Evolutionary conservation across 371 early-diverging fungal species (phyloP), one percentile per base, ranked within the genome.

Genomic region (Batkoa obscura): DNA sequence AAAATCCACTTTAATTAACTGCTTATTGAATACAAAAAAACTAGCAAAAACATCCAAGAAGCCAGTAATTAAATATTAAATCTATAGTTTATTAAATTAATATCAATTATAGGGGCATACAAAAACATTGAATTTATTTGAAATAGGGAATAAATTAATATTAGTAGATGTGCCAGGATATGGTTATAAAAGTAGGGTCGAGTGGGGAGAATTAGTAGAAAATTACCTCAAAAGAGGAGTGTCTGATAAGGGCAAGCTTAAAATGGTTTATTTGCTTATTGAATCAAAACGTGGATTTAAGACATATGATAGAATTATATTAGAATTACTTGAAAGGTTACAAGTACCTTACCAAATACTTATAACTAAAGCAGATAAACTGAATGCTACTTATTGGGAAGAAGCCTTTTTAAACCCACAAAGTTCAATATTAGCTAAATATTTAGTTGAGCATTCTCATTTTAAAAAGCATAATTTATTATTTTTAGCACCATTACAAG

Each of bases 131-230:
- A 84, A 84, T 57, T 81, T 84, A 57, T 84, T 82, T 59, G 66
- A 73, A 42, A 63, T 83, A 46, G 75, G 72, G 1, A 65, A 63
- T 42, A 58, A 69, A 60, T 10, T 83, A 8, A 74, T 74, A 0
- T 50, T 86, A n/a, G 84, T 86, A 12, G 86, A 86, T 58, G 83
- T 83, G 83, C 86, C 86, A 2, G 86, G 86, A 2, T 86, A 86
- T 56, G 86, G 86, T 1, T 86, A 67, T 60, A 72, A 73, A 49
- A 81, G 81, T 50, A 71, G 75, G 5, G 71, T 69, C 39, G 82
- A 81, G 58, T 86, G 86, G 86, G 86, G 86, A 9, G 12, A 43
- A 53, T 23, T 37, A 6, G 54, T 43, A 2, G 37, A 55, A 31
- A 13, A 43, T 13, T 43, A 30, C 12, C 34, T 43, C 6, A 32